A percentile compares a stretch with the other conserved stretches of the same genome.
These are phyloP conservation scores for Solanum bulbocastanum DNA, from an alignment of 257 asterid genomes.

Conservation along the genomic window DNA sequence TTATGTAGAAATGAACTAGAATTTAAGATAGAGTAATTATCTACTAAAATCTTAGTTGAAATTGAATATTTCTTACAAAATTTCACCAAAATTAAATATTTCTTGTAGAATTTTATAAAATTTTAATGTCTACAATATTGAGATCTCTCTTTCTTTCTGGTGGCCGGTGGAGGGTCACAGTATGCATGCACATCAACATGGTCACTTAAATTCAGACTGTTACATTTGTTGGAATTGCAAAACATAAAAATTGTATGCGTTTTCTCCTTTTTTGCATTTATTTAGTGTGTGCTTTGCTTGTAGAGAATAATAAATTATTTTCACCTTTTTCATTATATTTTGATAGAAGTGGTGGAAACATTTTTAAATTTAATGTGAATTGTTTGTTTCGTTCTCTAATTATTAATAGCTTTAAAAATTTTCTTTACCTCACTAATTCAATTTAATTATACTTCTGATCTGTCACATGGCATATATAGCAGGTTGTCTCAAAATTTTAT, in stretches of 20 bases:
- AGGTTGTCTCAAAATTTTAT: accelerated
- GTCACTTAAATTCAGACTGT: neutral
- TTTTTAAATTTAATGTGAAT: too few relatives aligned
- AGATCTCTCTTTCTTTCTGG: neutral
- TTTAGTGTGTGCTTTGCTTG: neutral
- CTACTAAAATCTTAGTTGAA: accelerated
- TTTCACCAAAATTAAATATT: accelerated
- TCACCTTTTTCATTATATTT: neutral
- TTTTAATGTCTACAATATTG: neutral
- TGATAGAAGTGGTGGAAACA: neutral
- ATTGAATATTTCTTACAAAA: too few relatives aligned
- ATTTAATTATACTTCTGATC: accelerated
- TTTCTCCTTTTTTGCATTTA: neutral
- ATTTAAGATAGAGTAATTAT: too few relatives aligned
- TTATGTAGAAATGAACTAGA: accelerated
- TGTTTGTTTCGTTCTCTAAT: accelerated
- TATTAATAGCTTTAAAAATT: too few relatives aligned
- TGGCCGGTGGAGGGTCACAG: neutral
- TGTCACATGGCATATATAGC: neutral
- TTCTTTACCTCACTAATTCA: accelerated
- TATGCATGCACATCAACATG: neutral
- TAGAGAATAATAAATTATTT: neutral
- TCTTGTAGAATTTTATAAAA: accelerated
- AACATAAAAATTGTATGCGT: neutral
- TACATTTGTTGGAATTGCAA: neutral